Evolutionary conservation across 2,329 filamentous ascomycete species (phyloP).

Genomic region (Pochonia chlamydosporia): DNA sequence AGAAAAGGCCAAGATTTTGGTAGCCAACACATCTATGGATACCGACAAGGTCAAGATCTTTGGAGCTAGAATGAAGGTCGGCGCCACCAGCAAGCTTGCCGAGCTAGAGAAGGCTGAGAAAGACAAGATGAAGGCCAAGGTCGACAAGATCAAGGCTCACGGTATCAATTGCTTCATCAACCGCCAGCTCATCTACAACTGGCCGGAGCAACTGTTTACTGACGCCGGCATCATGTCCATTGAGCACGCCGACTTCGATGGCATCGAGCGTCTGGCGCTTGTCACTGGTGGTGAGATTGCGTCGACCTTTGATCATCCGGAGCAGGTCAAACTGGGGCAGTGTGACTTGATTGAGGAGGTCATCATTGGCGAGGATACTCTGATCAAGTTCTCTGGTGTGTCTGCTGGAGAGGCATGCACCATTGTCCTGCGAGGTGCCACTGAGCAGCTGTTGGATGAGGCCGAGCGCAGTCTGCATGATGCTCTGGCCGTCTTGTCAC

Average conservation of each 20-base stretch:
- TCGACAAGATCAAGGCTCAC: conserved; percentile 97
- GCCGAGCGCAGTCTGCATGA: conserved; percentile 95
- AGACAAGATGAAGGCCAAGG: conserved; percentile 99
- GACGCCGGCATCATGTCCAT: conserved; percentile 98
- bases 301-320: conserved; percentile 95
- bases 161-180: conserved; percentile 99
- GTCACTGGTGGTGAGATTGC: conserved; percentile 97
- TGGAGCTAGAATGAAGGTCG: conserved; percentile 92
- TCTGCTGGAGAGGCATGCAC: conserved; percentile 93
- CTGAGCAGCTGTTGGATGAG: conserved; percentile 94
- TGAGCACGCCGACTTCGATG: conserved; percentile 98
- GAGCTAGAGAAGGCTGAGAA: conserved; percentile 97
- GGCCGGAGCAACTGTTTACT: conserved; percentile 97
- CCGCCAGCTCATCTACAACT: conserved; percentile 99
- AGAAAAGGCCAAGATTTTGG: conserved; percentile 96
- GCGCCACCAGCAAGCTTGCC: conserved; percentile 93
- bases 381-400: conserved; percentile 96
- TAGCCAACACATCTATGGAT: conserved; percentile 98
- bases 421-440: conserved; percentile 91
- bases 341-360: conserved; percentile 97
- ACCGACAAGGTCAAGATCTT: conserved; percentile 99
- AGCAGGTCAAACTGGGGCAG: conserved; percentile 91
- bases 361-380: conserved; percentile 94
- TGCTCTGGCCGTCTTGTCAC: conserved; percentile 89
- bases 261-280: conserved; percentile 88